Evolutionary conservation across 2,329 filamentous ascomycete genomes (phyloP).

Genomic region (Nectriaceae sp.): DNA sequence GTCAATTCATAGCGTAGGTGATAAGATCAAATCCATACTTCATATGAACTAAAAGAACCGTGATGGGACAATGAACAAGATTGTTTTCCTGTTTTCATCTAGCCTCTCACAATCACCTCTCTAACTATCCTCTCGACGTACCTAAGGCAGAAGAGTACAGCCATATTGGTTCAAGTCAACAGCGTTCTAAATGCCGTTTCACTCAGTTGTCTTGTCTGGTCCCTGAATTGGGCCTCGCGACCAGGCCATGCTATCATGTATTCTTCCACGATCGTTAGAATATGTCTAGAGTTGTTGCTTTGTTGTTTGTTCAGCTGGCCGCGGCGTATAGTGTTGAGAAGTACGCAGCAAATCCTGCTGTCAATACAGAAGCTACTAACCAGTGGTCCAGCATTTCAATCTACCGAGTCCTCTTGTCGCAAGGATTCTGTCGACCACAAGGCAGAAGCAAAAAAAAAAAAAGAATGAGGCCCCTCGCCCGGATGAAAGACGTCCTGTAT

Average conservation of each 20-base stretch:
- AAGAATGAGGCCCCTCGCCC: no score
- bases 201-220: background rate
- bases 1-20: no score
- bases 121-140: background rate
- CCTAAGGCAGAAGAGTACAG: background rate
- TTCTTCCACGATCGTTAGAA: background rate
- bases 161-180: background rate
- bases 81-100: no score
- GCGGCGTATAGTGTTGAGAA: background rate
- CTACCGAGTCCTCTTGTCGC: no score
- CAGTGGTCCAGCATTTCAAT: background rate
- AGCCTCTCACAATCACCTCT: no score
- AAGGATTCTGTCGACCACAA: no score
- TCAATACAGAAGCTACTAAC: background rate
- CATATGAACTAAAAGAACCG: no score
- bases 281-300: background rate
- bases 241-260: conserved; percentile 2
- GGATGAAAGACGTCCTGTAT: background rate
- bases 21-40: no score
- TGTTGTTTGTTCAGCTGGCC: background rate
- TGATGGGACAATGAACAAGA: no score
- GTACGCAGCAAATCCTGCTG: conserved; percentile 1
- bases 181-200: conserved; percentile 4
- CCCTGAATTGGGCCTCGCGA: background rate
- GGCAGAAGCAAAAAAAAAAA: no score